phyloP scores from a whole-genome alignment of 305 asterid species.

The Coffea humblotiana region DNA sequence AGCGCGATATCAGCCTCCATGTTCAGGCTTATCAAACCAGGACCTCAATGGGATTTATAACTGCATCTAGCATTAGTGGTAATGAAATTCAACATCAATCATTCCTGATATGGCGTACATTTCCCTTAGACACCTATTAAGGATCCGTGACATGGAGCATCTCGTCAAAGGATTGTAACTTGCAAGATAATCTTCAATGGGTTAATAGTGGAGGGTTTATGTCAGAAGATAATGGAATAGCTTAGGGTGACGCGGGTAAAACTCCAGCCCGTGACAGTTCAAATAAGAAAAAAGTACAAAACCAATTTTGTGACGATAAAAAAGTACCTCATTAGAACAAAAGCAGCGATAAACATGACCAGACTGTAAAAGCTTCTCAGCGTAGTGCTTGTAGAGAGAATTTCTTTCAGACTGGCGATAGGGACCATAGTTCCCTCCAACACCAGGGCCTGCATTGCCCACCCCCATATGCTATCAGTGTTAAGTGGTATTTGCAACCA shows the following conservation, averaged over 20 bases:
- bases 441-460: constrained; percentile 62
- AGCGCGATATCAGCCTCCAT: neutral
- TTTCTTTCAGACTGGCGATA: constrained; percentile 94
- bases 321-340: constrained; percentile 75
- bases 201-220: neutral
- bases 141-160: neutral
- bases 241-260: neutral
- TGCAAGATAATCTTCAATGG: neutral
- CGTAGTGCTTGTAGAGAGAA: constrained; percentile 73
- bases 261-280: too few species aligned
- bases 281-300: neutral
- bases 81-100: too few species aligned
- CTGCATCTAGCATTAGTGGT: neutral
- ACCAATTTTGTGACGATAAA: constrained; percentile 2
- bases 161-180: neutral
- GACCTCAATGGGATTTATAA: too few species aligned
- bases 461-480: neutral
- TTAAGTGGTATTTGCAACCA: neutral
- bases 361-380: constrained; percentile 67
- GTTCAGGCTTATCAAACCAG: neutral
- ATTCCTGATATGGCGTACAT: too few species aligned
- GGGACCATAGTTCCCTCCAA: constrained; percentile 85
- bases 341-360: constrained; percentile 93
- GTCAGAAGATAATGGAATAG: neutral
- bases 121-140: neutral